Conservation (phyloP, 805 yeast species). For the Blastobotrys chiropterorum region DNA sequence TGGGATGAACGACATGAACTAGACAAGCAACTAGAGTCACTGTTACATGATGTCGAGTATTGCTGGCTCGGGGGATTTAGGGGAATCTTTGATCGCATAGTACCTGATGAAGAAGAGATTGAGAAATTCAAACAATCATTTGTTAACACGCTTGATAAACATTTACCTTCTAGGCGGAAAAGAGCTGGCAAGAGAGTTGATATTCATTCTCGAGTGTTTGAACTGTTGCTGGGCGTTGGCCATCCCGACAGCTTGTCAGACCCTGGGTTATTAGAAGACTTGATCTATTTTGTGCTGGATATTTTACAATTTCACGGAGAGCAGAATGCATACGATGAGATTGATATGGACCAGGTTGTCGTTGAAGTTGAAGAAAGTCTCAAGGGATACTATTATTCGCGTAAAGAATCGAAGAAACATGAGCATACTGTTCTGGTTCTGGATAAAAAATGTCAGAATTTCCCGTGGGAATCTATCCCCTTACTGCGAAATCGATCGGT, state of each 20-base stretch:
- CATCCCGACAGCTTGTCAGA: slow-evolving; percentile 28
- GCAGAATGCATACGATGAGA: slow-evolving; percentile 56
- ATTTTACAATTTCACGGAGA: slow-evolving; percentile 57
- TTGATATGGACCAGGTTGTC: slow-evolving; percentile 52
- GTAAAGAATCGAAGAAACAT: slow-evolving; percentile 4
- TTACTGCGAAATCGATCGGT: slow-evolving; percentile 49
- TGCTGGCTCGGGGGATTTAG: slow-evolving; percentile 75
- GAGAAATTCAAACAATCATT: slow-evolving; percentile 35
- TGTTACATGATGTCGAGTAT: slow-evolving; percentile 54
- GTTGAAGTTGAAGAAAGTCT: slow-evolving; percentile 47
- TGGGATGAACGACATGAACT: slow-evolving; percentile 64
- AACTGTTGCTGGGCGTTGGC: slow-evolving; percentile 47
- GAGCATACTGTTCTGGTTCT: slow-evolving; percentile 64
- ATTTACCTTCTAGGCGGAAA: slow-evolving; percentile 40
- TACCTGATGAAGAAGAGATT: slow-evolving; percentile 26
- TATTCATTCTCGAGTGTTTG: slow-evolving; percentile 43
- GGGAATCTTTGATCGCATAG: slow-evolving; percentile 47
- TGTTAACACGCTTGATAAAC: slow-evolving; percentile 36
- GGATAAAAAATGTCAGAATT: slow-evolving; percentile 53
- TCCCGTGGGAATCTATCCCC: slow-evolving; percentile 89
- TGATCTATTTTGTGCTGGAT: slow-evolving; percentile 58
- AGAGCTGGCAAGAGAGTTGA: slow-evolving; percentile 25
- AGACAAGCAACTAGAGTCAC: slow-evolving; percentile 47
- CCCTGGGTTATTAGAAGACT: slow-evolving; percentile 50
- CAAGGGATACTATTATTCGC: slow-evolving; percentile 27